Evolutionary conservation across 495 filamentous ascomycete species (phyloP).

Genomic region (Xylaria longipes): DNA sequence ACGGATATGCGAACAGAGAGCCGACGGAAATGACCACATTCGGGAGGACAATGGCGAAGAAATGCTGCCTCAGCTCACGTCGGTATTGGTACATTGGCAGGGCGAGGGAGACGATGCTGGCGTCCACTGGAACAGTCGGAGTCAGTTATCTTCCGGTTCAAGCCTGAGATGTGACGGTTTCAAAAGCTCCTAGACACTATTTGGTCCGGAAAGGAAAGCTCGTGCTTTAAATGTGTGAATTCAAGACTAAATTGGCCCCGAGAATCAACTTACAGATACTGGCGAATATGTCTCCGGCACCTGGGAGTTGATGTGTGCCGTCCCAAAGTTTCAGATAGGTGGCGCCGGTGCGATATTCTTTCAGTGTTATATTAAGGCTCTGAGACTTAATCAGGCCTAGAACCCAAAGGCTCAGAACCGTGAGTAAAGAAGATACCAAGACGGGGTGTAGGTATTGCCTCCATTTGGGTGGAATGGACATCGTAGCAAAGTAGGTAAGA

Average conservation of each 20-base stretch:
- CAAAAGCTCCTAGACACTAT: background rate
- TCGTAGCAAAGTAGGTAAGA: conserved; percentile 55
- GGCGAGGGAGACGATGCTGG: conserved; percentile 60
- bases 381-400: conserved; percentile 45
- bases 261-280: conserved; percentile 31
- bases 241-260: background rate
- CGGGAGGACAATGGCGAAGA: conserved; percentile 56
- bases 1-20: conserved; percentile 59
- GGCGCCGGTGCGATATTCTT: conserved; percentile 51
- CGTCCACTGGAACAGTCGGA: conserved; percentile 44
- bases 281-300: conserved; percentile 58
- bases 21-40: conserved; percentile 51
- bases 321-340: conserved; percentile 48
- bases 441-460: conserved; percentile 59
- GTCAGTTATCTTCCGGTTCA: no score
- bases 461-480: conserved; percentile 52
- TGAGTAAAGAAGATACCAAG: conserved; percentile 53
- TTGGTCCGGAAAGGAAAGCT: background rate
- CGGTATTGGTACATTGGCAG: conserved; percentile 62
- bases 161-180: background rate
- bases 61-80: conserved; percentile 53
- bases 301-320: conserved; percentile 38
- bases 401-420: conserved; percentile 53
- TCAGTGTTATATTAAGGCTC: conserved; percentile 42
- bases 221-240: background rate